These are phyloP conservation scores for Protomyces macrosporus DNA, from an alignment of 1,139 yeast species.

Conservation along the genomic window DNA sequence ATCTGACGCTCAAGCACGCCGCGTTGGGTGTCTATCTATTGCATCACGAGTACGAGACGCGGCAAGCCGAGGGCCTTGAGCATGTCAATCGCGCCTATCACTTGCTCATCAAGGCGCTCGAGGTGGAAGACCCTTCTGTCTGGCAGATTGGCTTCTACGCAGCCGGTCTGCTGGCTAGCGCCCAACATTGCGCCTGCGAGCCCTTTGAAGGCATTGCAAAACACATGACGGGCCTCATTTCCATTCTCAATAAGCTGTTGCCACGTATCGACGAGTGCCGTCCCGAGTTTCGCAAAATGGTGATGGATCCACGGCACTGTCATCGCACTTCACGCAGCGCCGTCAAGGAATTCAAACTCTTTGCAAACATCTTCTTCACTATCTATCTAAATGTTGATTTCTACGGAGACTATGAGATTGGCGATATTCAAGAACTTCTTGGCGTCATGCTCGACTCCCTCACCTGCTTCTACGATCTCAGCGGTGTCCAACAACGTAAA, in stretches of 20 bases:
- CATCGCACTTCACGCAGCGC: neutral
- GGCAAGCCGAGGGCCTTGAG: neutral
- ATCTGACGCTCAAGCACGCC: neutral
- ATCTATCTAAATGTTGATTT: neutral
- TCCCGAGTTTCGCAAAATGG: neutral
- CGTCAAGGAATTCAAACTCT: neutral
- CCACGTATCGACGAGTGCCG: neutral
- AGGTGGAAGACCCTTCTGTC: neutral
- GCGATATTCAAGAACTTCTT: neutral
- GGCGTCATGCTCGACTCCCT: neutral
- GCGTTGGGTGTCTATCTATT: neutral
- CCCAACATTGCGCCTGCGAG: neutral
- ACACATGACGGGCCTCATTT: neutral
- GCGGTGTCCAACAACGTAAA: neutral
- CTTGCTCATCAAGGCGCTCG: neutral
- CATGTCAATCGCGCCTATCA: neutral
- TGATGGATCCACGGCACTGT: neutral
- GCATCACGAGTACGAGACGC: neutral
- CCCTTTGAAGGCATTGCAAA: neutral
- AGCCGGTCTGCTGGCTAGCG: neutral
- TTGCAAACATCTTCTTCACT: neutral
- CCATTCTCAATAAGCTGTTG: neutral
- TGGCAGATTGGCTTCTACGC: neutral
- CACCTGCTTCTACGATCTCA: neutral
- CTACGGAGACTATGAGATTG: neutral